Evolutionary conservation across 371 early-diverging fungal species (phyloP).

Genomic region (Apophysomyces variabilis): DNA sequence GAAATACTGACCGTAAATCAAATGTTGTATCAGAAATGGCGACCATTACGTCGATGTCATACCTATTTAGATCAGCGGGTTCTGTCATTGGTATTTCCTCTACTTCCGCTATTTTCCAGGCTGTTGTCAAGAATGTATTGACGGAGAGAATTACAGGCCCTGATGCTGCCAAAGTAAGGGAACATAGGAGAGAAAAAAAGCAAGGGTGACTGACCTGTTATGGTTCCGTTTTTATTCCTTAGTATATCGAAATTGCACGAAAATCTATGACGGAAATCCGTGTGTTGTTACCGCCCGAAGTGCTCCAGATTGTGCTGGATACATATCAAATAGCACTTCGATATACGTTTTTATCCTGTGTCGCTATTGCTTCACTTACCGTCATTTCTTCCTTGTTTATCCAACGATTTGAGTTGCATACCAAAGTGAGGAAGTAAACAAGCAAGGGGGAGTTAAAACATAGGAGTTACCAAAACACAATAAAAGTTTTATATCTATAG

Average conservation of each 20-base stretch:
- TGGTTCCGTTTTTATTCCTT: slow-evolving; percentile 1
- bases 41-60: slow-evolving; percentile 51
- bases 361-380: slow-evolving; percentile 34
- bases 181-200: slow-evolving; percentile 8
- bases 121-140: slow-evolving; percentile 33
- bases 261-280: slow-evolving; percentile 53
- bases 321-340: slow-evolving; percentile 44
- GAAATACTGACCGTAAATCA: neutral
- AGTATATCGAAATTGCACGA: slow-evolving; percentile 52
- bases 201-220: slow-evolving; percentile 7
- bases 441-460: neutral
- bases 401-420: slow-evolving; percentile 52
- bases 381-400: slow-evolving; percentile 55
- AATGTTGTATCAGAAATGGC: slow-evolving; percentile 44
- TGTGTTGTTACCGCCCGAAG: slow-evolving; percentile 38
- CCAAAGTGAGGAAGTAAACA: slow-evolving; percentile 35
- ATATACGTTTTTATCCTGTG: slow-evolving; percentile 35
- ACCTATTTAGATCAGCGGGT: slow-evolving; percentile 51
- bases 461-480: slow-evolving; percentile 6
- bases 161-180: slow-evolving; percentile 26
- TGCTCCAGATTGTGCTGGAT: slow-evolving; percentile 41
- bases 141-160: slow-evolving; percentile 38
- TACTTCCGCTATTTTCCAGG: slow-evolving; percentile 48
- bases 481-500: neutral
- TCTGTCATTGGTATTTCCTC: slow-evolving; percentile 48